Conservation (phyloP, 2,329 filamentous ascomycete species). For the Xylariaceae sp. region DNA sequence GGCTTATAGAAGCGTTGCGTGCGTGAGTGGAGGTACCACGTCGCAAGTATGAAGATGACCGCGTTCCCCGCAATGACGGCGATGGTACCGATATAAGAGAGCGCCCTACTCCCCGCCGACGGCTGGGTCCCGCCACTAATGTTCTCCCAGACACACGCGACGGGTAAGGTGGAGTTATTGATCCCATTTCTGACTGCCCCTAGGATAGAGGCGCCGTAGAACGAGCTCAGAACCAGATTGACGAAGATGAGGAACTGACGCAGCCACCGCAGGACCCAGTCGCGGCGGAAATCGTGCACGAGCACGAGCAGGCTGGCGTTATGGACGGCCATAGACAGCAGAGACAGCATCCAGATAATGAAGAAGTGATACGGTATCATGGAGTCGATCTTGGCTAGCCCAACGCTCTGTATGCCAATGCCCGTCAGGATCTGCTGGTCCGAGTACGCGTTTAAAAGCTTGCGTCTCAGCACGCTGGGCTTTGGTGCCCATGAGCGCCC, state of each 20-base stretch:
- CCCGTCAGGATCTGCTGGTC: constrained; percentile 66
- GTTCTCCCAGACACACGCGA: constrained; percentile 55
- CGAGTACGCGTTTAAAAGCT: constrained; percentile 58
- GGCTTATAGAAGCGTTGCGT: constrained; percentile 48
- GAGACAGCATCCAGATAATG: constrained; percentile 62
- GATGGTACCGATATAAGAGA: constrained; percentile 55
- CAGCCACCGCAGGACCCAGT: constrained; percentile 62
- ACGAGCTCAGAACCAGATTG: constrained; percentile 54
- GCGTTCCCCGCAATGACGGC: constrained; percentile 54
- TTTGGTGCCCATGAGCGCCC: constrained; percentile 28
- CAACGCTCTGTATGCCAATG: constrained; percentile 61
- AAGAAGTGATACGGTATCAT: constrained; percentile 66
- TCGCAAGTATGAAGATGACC: constrained; percentile 53
- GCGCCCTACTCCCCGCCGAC: constrained; percentile 35
- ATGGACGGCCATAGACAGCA: constrained; percentile 60
- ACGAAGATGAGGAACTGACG: constrained; percentile 61
- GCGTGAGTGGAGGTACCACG: constrained; percentile 59
- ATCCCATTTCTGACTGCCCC: constrained; percentile 48
- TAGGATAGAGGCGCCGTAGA: constrained; percentile 52
- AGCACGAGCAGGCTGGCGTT: constrained; percentile 60
- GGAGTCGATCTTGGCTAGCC: constrained; percentile 51
- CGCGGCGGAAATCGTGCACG: constrained; percentile 59
- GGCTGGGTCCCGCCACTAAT: constrained; percentile 29
- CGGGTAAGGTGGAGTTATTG: constrained; percentile 48
- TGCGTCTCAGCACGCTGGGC: constrained; percentile 51